Evolutionary conservation across 176 grass and related monocot genomes (phyloP).

Genomic region (Rhynchospora tenuis): DNA sequence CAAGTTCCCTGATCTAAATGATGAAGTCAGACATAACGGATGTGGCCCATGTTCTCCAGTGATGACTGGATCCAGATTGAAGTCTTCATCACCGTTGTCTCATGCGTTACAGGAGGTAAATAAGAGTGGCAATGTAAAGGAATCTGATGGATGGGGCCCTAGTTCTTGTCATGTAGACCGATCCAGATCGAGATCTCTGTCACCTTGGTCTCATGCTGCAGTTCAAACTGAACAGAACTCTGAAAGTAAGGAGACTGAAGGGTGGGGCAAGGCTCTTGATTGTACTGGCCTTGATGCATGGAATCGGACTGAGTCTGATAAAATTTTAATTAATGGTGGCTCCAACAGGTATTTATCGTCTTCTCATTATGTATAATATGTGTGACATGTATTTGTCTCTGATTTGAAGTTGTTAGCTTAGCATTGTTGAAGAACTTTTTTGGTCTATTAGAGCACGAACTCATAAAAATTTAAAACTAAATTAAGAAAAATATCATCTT

Average conservation of each 20-base stretch:
- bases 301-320: not conserved
- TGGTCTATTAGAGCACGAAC: not conserved
- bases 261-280: conserved; percentile 4
- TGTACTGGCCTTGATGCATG: not conserved
- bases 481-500: not conserved
- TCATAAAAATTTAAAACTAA: not conserved
- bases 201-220: conserved; percentile 4
- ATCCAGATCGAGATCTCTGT: conserved; percentile 4
- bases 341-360: not conserved
- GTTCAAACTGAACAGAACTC: not conserved
- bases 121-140: not conserved
- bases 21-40: not conserved
- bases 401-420: not conserved
- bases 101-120: not conserved
- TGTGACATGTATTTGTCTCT: not conserved
- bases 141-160: not conserved
- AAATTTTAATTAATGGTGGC: not conserved
- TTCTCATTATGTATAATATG: not conserved
- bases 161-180: not conserved
- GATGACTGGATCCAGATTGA: not conserved
- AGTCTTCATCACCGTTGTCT: not conserved
- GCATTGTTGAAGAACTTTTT: not conserved
- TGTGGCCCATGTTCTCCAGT: not conserved
- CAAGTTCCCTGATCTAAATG: not conserved
- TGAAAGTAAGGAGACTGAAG: not conserved